Evolutionary conservation across 164 flowering plant genomes (phyloP), one percentile per base, ranked within the genome.

Genomic region (Vitis rupestris): DNA sequence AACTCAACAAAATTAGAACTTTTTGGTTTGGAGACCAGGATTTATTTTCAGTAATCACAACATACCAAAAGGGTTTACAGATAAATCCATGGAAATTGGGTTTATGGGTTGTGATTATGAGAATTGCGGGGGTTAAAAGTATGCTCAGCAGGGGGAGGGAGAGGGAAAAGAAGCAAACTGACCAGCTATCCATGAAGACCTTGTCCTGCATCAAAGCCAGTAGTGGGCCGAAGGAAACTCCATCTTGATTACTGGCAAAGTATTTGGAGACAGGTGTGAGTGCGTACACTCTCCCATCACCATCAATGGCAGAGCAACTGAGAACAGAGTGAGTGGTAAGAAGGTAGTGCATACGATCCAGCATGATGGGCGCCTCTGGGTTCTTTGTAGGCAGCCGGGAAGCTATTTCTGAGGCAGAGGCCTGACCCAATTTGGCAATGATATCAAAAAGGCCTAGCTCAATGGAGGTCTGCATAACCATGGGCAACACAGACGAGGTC

Each of bases 141-240:
- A 23, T 23, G 27, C 27, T 23, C 27, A 1, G 27, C 27, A 23
- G 27, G 27, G 27, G 1, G 27, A 23, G 27, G 1, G 27, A 23
- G 15, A 12, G 47, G 16, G 51, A 15, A 15, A 19, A 65, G 9
- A 0, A 53, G 12, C 6, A 13, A 49, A 70, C 30, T 56, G 23
- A 81, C 86, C 85, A 83, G 69, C 83, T 80, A 4, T 74, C 74
- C 57, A 72, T 52, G 62, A 76, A 64, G 68, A 76, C 78, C 69
- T 73, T 76, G 58, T 78, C 81, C 3, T 67, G 73, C 47, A 48
- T 10, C 68, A 75, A 23, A 13, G 29, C 56, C 70, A 68, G 7
- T 8, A 60, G 3, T n/a, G 72, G 77, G 12, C 66, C 67, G 6
- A 79, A 51, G 0, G 82, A 70, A 4, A 67, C 71, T 10, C 73